These are phyloP conservation scores for Drechslera avenae DNA, from an alignment of 2,329 filamentous ascomycete species.

Conservation along the genomic window DNA sequence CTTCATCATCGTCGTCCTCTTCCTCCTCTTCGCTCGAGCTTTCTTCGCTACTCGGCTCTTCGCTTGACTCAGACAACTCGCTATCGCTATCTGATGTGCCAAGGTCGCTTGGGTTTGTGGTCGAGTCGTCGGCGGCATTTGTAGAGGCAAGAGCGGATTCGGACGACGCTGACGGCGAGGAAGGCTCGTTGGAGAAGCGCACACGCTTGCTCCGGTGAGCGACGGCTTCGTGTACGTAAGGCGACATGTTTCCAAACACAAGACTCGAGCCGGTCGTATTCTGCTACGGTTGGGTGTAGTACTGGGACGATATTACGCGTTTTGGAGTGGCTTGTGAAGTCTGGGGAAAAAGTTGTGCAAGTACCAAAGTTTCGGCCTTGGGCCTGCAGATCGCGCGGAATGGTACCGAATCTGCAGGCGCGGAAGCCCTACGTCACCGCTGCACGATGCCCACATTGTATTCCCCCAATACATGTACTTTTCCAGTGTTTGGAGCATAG, in stretches of 20 bases:
- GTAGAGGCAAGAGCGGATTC: constrained; percentile 26
- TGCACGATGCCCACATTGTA: neutral
- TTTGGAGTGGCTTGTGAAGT: constrained; percentile 10
- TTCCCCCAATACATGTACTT: neutral
- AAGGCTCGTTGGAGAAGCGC: constrained; percentile 27
- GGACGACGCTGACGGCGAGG: constrained; percentile 30
- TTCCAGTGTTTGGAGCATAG: neutral
- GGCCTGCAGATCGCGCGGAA: constrained; percentile 14
- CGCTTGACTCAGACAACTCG: constrained; percentile 43
- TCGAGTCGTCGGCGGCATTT: constrained; percentile 19
- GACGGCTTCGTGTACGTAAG: constrained; percentile 9
- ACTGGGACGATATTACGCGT: constrained; percentile 2
- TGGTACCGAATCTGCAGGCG: constrained; percentile 12
- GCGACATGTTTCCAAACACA: constrained; percentile 17
- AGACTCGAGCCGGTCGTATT: constrained; percentile 3
- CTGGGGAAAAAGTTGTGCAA: constrained; percentile 13
- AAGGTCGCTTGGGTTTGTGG: constrained; percentile 25
- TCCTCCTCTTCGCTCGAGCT: constrained; percentile 38
- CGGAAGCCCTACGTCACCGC: constrained; percentile 13
- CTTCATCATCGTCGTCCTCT: constrained; percentile 26
- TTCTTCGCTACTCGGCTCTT: constrained; percentile 47
- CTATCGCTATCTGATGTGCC: constrained; percentile 30
- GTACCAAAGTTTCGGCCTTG: constrained; percentile 12
- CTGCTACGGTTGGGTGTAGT: no score
- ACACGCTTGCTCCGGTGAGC: constrained; percentile 32